Percentiles rank a stretch among this genome's conserved stretches.
Evolutionary conservation across 1,139 yeast species (phyloP).

Genomic region (Wickerhamiella infanticola): DNA sequence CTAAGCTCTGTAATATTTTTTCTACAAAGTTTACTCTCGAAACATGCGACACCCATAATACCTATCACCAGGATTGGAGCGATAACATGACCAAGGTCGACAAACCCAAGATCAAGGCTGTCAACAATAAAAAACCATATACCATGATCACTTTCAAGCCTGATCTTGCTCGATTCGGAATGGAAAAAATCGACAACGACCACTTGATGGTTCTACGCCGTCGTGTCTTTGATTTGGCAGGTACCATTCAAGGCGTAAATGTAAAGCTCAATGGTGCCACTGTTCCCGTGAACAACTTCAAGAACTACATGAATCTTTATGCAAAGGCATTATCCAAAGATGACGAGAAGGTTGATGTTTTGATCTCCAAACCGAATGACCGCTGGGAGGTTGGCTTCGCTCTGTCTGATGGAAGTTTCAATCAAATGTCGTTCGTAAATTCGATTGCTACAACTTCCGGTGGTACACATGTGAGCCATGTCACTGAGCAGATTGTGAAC

Average conservation of each 20-base stretch:
- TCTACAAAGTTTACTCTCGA: slow-evolving; percentile 78
- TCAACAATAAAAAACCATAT: slow-evolving; percentile 45
- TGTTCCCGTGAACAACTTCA: slow-evolving; percentile 58
- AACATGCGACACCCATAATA: slow-evolving; percentile 64
- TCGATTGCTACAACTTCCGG: slow-evolving; percentile 96
- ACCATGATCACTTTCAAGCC: slow-evolving; percentile 86
- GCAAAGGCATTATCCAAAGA: slow-evolving; percentile 48
- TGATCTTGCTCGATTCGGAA: slow-evolving; percentile 68
- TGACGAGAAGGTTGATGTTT: slow-evolving; percentile 33
- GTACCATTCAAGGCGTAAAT: slow-evolving; percentile 75
- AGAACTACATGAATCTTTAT: slow-evolving; percentile 78
- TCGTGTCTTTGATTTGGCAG: slow-evolving; percentile 92
- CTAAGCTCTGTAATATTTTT: slow-evolving; percentile 84
- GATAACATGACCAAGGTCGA: slow-evolving; percentile 69
- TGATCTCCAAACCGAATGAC: slow-evolving; percentile 60
- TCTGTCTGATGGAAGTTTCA: slow-evolving; percentile 76
- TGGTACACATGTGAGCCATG: slow-evolving; percentile 85
- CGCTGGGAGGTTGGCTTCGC: slow-evolving; percentile 97
- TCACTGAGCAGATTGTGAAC: slow-evolving; percentile 69
- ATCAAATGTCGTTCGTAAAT: slow-evolving; percentile 92
- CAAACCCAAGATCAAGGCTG: slow-evolving; percentile 50
- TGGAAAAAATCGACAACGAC: slow-evolving; percentile 71
- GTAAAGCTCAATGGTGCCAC: slow-evolving; percentile 67
- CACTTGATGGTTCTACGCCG: slow-evolving; percentile 71
- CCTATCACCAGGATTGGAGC: slow-evolving; percentile 73